A percentile compares a stretch with the other conserved stretches of the same genome.
Evolutionary conservation across 2,329 filamentous ascomycete genomes (phyloP).

Genomic region (Rutstroemia sp.): DNA sequence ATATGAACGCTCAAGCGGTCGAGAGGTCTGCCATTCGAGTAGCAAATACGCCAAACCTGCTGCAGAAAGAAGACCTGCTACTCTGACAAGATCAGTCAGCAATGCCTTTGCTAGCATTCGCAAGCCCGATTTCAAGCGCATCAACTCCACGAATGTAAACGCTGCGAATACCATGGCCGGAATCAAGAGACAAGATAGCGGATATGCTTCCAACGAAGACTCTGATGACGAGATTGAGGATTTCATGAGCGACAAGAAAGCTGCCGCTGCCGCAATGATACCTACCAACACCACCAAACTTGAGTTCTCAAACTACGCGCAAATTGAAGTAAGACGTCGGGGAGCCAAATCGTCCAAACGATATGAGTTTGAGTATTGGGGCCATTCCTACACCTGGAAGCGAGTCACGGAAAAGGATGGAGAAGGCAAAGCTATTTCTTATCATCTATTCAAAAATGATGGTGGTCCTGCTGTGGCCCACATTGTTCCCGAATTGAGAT

Average conservation of each 20-base stretch:
- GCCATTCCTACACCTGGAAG: conserved; percentile 76
- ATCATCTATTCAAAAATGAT: conserved; percentile 68
- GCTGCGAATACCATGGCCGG: conserved; percentile 7
- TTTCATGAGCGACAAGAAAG: conserved; percentile 26
- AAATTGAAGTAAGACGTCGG: conserved; percentile 70
- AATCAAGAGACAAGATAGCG: conserved; percentile 40
- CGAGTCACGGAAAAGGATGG: conserved; percentile 63
- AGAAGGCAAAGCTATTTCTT: conserved; percentile 58
- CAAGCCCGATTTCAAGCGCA: conserved; percentile 43
- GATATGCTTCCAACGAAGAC: conserved; percentile 45
- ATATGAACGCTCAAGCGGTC: conserved; percentile 87
- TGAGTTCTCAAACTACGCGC: conserved; percentile 96
- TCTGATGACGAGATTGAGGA: conserved; percentile 18
- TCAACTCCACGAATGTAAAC: conserved; percentile 17
- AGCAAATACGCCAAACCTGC: conserved; percentile 57
- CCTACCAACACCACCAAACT: conserved; percentile 78
- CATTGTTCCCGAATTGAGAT: conserved; percentile 73
- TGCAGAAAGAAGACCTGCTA: conserved; percentile 30
- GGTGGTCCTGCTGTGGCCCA: conserved; percentile 63
- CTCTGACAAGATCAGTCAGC: conserved; percentile 47
- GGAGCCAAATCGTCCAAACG: conserved; percentile 61
- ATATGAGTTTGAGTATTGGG: conserved; percentile 95
- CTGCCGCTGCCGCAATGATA: conserved; percentile 13
- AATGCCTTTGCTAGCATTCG: conserved; percentile 37
- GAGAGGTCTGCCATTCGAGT: conserved; percentile 83